Base-by-base conservation (phyloP, 2,329 filamentous ascomycete species). In the Colletotrichum eleusines region DNA sequence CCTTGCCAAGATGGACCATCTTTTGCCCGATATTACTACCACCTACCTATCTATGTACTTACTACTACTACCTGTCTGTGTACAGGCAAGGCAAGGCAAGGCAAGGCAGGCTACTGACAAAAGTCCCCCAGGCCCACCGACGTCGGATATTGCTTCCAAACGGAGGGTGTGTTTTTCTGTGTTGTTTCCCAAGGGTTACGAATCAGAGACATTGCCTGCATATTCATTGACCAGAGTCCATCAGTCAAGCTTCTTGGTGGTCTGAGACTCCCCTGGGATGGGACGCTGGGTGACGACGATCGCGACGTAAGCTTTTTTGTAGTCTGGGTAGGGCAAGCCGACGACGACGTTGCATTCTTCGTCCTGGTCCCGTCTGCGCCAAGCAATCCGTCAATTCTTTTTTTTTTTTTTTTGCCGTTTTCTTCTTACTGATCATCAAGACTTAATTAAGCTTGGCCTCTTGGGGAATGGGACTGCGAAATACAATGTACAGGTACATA, bases 261-360 rank as follows among this genome's bases (percentile, higher is more conserved):
- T 42, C 42, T 54, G 53, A 57, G 53, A 44, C 31, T 16, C n/a
- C 23, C 20, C 31, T 23, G 23, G 5, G 44, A n/a, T 33, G 33
- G 9, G 18, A 54, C 51, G 57, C 59, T 46, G 48, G 65, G 50
- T 72, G 69, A 72, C 69, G 69, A 70, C 66, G 59, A 65, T 57
- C 66, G 60, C 69, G 35, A 70, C 69, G 69, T 72, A 72, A 72
- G 63, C 65, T 48, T 66, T 62, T 55, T 40, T 35, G 2, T 11
- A 35, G 31, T 33, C 4, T 35, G 9, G 6, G 12, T 31, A 23
- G 40, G 31, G 40, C 50, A 38, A 26, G 28, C 50, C 11, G 31
- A 40, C 51, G 31, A 40, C 51, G 42, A 58, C 44, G 42, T 42
- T 23, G 35, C 48, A 53, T 33, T 53, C 31, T 18, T 38, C 50